A percentile compares a stretch with the other conserved stretches of the same genome.
Evolutionary conservation across 345 rosid species (phyloP).

Genomic region (Eucalyptus camaldulensis): DNA sequence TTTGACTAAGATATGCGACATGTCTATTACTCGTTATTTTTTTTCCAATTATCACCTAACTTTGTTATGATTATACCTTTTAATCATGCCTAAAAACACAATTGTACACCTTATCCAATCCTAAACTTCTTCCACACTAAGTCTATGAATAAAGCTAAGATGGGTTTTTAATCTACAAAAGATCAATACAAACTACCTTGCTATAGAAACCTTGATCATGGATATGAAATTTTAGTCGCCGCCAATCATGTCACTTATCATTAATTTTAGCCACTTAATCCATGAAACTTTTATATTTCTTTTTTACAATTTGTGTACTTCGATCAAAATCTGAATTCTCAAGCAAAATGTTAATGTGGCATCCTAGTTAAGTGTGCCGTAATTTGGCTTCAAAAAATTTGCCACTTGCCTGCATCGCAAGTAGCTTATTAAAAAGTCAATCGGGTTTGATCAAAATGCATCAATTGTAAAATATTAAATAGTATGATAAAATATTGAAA

Average conservation of each 20-base stretch:
- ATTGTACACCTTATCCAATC: not conserved
- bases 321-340: too few relatives aligned
- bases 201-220: not conserved
- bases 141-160: not conserved
- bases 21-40: not conserved
- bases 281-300: too few relatives aligned
- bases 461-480: not conserved
- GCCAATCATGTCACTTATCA: not conserved
- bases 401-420: not conserved
- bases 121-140: not conserved
- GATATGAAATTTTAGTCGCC: not conserved
- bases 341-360: too few relatives aligned
- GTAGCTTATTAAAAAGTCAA: too few relatives aligned
- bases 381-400: not conserved
- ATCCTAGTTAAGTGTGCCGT: not conserved
- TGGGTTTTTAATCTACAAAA: too few relatives aligned
- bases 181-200: not conserved
- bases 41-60: not conserved
- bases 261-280: too few relatives aligned
- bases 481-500: not conserved
- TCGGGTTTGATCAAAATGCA: too few relatives aligned
- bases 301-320: too few relatives aligned
- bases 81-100: not conserved
- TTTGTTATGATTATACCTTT: not conserved
- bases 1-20: not conserved